These are phyloP conservation scores for Vitis amurensis DNA, from an alignment of 164 flowering plant genomes.

Conservation along the genomic window DNA sequence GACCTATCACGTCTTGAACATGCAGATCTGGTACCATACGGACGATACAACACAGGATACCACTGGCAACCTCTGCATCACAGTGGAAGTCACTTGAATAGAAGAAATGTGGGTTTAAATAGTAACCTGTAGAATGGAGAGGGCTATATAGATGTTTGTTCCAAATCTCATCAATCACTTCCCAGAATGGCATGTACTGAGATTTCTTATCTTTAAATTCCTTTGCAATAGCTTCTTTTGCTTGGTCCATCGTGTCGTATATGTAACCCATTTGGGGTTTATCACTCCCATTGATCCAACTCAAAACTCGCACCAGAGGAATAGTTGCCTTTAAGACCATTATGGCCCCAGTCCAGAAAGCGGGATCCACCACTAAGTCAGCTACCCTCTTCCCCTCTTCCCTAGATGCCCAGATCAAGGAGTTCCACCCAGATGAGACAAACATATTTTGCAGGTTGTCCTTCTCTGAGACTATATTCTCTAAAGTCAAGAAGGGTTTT, in stretches of 20 bases:
- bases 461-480: conserved; percentile 32
- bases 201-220: conserved; percentile 31
- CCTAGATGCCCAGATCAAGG: conserved; percentile 29
- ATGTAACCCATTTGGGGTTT: conserved; percentile 49
- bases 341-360: conserved; percentile 50
- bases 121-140: conserved; percentile 72
- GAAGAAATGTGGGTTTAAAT: conserved; percentile 51
- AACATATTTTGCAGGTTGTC: conserved; percentile 35
- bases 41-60: conserved; percentile 42
- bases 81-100: conserved; percentile 43
- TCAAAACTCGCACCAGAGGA: conserved; percentile 51
- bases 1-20: conserved; percentile 28
- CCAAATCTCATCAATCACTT: conserved; percentile 65
- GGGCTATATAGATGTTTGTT: conserved; percentile 55
- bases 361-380: conserved; percentile 30
- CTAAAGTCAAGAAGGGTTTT: conserved; percentile 36
- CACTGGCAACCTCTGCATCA: conserved; percentile 60
- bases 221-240: conserved; percentile 51
- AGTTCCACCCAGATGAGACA: conserved; percentile 33
- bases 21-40: conserved; percentile 34
- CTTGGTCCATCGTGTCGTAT: conserved; percentile 75
- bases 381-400: conserved; percentile 35
- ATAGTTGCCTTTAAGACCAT: conserved; percentile 40
- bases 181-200: conserved; percentile 47
- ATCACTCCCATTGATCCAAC: conserved; percentile 24